Evolutionary conservation across 179 eudicot genomes (phyloP), one percentile per base, ranked within the genome.

Genomic region (Beta macrorhiza): DNA sequence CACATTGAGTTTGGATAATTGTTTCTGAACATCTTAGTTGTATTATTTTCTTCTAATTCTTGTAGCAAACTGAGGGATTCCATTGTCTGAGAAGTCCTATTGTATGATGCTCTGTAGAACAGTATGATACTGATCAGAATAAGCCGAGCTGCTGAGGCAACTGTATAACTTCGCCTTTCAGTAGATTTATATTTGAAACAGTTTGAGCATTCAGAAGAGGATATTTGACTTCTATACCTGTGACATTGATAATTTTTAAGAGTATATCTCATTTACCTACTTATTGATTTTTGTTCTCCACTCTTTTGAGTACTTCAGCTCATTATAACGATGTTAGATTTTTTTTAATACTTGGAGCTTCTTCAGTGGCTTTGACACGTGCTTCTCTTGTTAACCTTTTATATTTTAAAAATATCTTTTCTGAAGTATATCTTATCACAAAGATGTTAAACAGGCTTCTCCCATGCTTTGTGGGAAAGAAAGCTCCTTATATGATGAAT

Each of bases 1-100:
- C 75, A 75, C 76, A 67, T 61, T 75, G 87, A 75, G 61, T 79
- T 82, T 55, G 76, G 86, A 83, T 73, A 47, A n/a, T 22, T 81
- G 63, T 76, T 65, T 72, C 72, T 80, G 47, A 75, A 29, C 78
- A 65, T 76, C 57, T 56, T 76, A 67, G 81, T 68, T 85, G 47
- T 17, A 73, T 47, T 57, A 67, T 51, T 51, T 77, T 42, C 79
- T 55, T 69, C 75, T 56, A 61, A 67, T 80, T 13, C 13, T 73
- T 71, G 65, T 82, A 82, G 81, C 51, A 32, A 56, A 82, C 0
- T 45, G 63, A 73, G 44, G 74, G 52, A 68, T 57, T 44, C 45
- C 53, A 20, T 7, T 12, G 53, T 32, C 78, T 59, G 65, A 47
- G 61, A 59, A 37, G 20, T 75, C 62, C 73, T 63, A 20, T 69